A percentile compares a stretch with the other conserved stretches of the same genome.
Evolutionary conservation across 2,329 filamentous ascomycete species (phyloP).

Genomic region (Cladophialophora carrionii): DNA sequence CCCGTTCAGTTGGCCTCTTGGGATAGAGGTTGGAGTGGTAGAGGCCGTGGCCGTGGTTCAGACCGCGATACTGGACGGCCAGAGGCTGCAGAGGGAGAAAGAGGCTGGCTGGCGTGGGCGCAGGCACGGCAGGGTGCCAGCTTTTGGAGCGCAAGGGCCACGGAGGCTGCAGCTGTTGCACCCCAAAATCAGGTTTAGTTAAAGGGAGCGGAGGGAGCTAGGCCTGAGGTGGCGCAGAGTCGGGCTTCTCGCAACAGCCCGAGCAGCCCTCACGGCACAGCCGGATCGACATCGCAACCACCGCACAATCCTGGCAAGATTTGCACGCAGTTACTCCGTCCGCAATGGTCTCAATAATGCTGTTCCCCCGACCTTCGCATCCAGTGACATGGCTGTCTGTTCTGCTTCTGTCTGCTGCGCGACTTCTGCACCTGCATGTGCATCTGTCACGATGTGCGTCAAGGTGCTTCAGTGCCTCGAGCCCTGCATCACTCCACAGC

Average conservation of each 20-base stretch:
- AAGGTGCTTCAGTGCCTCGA: neutral
- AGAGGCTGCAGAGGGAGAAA: neutral
- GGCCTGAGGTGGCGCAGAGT: neutral
- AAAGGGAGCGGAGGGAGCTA: neutral
- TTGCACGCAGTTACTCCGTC: neutral
- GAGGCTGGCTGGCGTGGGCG: slow-evolving; percentile 1
- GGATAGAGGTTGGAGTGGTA: neutral
- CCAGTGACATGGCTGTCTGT: neutral
- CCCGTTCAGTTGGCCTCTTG: neutral
- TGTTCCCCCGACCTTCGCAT: neutral
- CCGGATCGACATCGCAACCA: neutral
- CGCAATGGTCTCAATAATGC: neutral
- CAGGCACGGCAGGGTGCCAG: neutral
- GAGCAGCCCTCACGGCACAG: neutral
- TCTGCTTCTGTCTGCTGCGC: neutral
- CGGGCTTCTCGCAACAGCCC: neutral
- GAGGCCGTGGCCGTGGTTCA: neutral
- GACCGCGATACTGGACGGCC: neutral
- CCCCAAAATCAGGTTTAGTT: slow-evolving; percentile 12
- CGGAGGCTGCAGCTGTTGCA: neutral
- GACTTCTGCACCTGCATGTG: neutral
- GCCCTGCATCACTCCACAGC: slow-evolving; percentile 3
- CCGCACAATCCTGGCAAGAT: neutral
- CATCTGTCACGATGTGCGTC: neutral
- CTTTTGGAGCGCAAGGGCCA: neutral